These are phyloP conservation scores for Daedaleopsis sinensis DNA, from an alignment of 768 basidiomycete genomes.

Conservation along the genomic window DNA sequence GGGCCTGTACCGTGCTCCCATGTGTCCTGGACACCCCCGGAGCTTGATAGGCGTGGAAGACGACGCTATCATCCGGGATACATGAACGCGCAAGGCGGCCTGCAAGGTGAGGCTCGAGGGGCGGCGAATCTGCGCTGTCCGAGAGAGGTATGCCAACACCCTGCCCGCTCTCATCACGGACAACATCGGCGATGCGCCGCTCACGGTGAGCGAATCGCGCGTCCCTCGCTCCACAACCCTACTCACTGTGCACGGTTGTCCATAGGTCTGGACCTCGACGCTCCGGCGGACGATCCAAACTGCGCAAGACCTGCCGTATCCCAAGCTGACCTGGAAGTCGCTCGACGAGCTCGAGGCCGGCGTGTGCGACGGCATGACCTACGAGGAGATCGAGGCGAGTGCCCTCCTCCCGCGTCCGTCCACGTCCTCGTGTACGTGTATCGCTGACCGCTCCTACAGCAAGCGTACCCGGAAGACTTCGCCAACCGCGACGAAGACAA, in stretches of 20 bases:
- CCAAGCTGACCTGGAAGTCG: slow-evolving; percentile 98
- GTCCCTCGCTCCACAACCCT: not conserved
- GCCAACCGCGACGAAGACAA: slow-evolving; percentile 99
- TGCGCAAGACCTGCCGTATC: slow-evolving; percentile 76
- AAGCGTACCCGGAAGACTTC: slow-evolving; percentile 96
- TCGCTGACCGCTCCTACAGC: slow-evolving; percentile 43
- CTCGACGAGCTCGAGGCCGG: slow-evolving; percentile 98
- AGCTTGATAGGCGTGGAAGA: too few species aligned
- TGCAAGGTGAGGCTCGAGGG: too few species aligned
- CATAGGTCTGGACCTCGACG: slow-evolving; percentile 99
- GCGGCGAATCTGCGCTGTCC: slow-evolving; percentile 93
- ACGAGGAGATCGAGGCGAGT: slow-evolving; percentile 93
- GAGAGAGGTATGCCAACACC: slow-evolving; percentile 75
- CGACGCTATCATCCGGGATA: too few species aligned
- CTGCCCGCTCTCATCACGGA: slow-evolving; percentile 87
- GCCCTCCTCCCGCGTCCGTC: not conserved
- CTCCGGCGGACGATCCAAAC: slow-evolving; percentile 92
- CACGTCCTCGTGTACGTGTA: not conserved
- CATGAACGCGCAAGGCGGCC: too few species aligned
- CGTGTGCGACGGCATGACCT: slow-evolving; percentile 99
- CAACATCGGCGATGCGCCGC: slow-evolving; percentile 84
- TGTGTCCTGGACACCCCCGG: too few species aligned
- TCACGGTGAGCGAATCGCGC: slow-evolving; percentile 62
- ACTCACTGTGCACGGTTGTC: not conserved
- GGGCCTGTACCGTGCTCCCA: too few species aligned